Evolutionary conservation across 2,329 filamentous ascomycete genomes (phyloP).

Genomic region (Diaporthe amygdali): DNA sequence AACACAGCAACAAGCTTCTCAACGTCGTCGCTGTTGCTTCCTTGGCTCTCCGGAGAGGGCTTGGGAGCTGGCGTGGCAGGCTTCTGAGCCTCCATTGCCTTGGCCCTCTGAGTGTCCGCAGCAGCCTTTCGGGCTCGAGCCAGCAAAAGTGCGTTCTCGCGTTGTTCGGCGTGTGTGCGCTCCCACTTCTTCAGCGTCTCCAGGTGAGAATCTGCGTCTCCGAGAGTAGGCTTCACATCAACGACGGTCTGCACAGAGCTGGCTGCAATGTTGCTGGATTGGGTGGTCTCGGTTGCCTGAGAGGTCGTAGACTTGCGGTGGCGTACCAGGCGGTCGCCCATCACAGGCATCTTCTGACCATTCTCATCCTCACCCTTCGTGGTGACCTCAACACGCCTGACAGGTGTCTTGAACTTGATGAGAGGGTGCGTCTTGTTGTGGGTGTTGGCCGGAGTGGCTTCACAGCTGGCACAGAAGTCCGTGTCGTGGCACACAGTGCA

Average conservation of each 20-base stretch:
- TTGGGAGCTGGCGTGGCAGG: not conserved
- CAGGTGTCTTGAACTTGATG: conserved; percentile 94
- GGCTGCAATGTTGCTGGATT: conserved; percentile 52
- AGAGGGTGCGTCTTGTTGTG: conserved; percentile 97
- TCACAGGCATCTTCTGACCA: conserved; percentile 66
- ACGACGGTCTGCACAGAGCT: conserved; percentile 73
- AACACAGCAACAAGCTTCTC: conserved; percentile 63
- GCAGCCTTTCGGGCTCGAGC: conserved; percentile 16
- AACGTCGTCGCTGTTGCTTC: not conserved
- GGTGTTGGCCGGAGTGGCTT: conserved; percentile 80
- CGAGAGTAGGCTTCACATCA: conserved; percentile 67
- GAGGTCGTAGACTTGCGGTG: conserved; percentile 42
- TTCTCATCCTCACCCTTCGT: conserved; percentile 79
- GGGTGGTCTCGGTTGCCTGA: conserved; percentile 56
- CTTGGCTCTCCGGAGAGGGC: conserved; percentile 24
- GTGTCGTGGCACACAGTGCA: conserved; percentile 94
- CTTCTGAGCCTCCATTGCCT: conserved; percentile 15
- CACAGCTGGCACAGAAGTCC: conserved; percentile 94
- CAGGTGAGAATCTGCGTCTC: conserved; percentile 33
- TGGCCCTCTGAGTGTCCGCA: conserved; percentile 31
- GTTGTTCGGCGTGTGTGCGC: not conserved
- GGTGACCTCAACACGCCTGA: conserved; percentile 85
- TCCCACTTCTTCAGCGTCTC: not conserved
- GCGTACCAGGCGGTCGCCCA: conserved; percentile 67
- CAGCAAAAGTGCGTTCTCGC: not conserved